These are phyloP conservation scores for Tetracladium setigerum DNA, from an alignment of 495 filamentous ascomycete species.

Conservation along the genomic window DNA sequence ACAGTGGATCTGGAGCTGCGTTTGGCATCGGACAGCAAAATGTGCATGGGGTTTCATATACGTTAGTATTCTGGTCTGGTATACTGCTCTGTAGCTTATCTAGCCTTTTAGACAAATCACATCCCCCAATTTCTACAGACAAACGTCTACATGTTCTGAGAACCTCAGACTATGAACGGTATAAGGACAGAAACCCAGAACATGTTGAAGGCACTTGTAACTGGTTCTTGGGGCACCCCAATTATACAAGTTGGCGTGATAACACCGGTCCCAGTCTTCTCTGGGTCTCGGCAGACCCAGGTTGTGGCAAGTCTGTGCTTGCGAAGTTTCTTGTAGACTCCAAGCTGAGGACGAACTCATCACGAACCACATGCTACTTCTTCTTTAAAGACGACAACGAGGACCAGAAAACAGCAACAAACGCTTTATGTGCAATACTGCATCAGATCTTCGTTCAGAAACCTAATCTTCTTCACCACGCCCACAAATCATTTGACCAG, in stretches of 20 bases:
- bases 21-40: neutral
- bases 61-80: neutral
- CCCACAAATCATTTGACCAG: constrained; percentile 22
- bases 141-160: constrained; percentile 9
- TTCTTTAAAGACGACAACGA: constrained; percentile 50
- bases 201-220: constrained; percentile 31
- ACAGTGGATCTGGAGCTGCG: neutral
- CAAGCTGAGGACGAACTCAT: constrained; percentile 3
- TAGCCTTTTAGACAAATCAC: neutral
- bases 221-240: constrained; percentile 30
- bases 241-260: constrained; percentile 28
- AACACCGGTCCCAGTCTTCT: constrained; percentile 21
- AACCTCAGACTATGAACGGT: constrained; percentile 26
- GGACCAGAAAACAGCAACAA: constrained; percentile 31
- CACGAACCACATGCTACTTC: constrained; percentile 37
- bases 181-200: constrained; percentile 33
- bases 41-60: neutral
- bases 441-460: constrained; percentile 37
- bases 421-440: constrained; percentile 37
- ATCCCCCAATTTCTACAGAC: neutral
- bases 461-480: constrained; percentile 23
- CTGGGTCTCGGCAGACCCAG: constrained; percentile 39
- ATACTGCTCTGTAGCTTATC: neutral
- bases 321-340: constrained; percentile 31
- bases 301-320: constrained; percentile 42